A percentile compares a stretch with the other conserved stretches of the same genome.
These are phyloP conservation scores for Symbiotaphrina buchneri DNA, from an alignment of 495 filamentous ascomycete genomes.

Conservation along the genomic window DNA sequence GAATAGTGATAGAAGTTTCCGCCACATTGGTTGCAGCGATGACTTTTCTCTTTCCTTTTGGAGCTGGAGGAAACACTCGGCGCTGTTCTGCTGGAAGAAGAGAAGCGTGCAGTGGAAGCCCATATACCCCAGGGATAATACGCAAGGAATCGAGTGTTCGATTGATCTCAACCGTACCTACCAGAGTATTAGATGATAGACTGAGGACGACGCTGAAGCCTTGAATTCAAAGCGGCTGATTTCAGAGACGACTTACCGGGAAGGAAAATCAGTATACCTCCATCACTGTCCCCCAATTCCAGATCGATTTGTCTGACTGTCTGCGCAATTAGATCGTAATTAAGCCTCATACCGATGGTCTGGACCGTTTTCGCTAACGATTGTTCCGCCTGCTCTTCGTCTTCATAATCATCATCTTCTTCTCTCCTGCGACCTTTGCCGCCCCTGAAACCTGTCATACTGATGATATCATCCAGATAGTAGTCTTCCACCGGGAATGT, in stretches of 20 bases:
- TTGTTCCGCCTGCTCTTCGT: conserved; percentile 12
- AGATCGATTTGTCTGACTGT: conserved; percentile 61
- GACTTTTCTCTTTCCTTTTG: conserved; percentile 66
- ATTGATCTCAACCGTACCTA: conserved; percentile 67
- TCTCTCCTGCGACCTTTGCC: conserved; percentile 17
- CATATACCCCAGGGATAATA: conserved; percentile 45
- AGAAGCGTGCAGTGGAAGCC: conserved; percentile 80
- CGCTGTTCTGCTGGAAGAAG: conserved; percentile 70
- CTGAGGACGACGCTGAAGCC: too few species aligned
- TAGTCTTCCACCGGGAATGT: conserved; percentile 80
- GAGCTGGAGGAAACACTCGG: conserved; percentile 58
- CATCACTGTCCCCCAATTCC: conserved; percentile 41
- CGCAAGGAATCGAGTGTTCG: conserved; percentile 50
- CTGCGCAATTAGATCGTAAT: conserved; percentile 71
- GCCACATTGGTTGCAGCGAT: conserved; percentile 91
- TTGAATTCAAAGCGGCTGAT: conserved; percentile 4
- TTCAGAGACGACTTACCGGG: too few species aligned
- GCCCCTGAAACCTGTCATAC: conserved; percentile 47
- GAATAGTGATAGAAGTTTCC: conserved; percentile 95
- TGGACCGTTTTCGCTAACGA: conserved; percentile 30
- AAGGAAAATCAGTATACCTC: conserved; percentile 85
- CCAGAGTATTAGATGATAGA: too few species aligned
- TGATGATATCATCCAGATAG: conserved; percentile 76
- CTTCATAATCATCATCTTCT: conserved; percentile 11
- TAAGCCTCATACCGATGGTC: conserved; percentile 64